These are phyloP conservation scores for Peniophora sp. DNA, from an alignment of 1,284 basidiomycete species.

Conservation along the genomic window DNA sequence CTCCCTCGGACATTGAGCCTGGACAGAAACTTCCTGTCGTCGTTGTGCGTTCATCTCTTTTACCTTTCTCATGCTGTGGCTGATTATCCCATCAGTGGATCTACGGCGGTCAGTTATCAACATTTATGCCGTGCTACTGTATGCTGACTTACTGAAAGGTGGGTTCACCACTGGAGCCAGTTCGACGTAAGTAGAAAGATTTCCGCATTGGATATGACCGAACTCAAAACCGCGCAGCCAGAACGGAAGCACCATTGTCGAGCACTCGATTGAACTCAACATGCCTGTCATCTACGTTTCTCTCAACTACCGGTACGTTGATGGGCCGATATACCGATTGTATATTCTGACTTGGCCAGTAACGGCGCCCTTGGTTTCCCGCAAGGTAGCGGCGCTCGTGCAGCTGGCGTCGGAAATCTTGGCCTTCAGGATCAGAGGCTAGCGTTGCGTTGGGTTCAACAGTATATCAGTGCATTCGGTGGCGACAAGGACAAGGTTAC, in stretches of 20 bases:
- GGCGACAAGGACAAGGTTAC: constrained; percentile 54
- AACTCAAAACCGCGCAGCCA: constrained; percentile 12
- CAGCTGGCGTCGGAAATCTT: constrained; percentile 44
- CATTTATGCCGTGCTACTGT: background rate
- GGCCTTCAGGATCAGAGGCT: constrained; percentile 46
- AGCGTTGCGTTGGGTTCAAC: constrained; percentile 58
- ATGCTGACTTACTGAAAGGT: constrained; percentile 10
- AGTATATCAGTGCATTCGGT: constrained; percentile 56
- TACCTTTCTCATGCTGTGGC: too few species aligned
- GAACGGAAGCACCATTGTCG: constrained; percentile 19
- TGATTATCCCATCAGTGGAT: constrained; percentile 8
- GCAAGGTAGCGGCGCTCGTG: constrained; percentile 39
- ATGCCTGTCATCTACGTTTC: constrained; percentile 24
- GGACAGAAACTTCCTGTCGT: background rate
- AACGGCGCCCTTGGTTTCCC: constrained; percentile 37
- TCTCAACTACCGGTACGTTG: constrained; percentile 24
- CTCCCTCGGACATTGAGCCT: constrained; percentile 11
- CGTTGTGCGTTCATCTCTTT: background rate
- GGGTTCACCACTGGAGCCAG: constrained; percentile 24
- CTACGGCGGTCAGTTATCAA: constrained; percentile 13
- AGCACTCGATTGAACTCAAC: constrained; percentile 25
- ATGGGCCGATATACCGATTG: background rate
- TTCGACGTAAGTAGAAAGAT: constrained; percentile 4
- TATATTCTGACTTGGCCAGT: background rate
- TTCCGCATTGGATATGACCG: background rate